A percentile compares a stretch with the other conserved stretches of the same genome.
Conservation (phyloP, 2,329 filamentous ascomycete species). For the Sporothrix curviconia region DNA sequence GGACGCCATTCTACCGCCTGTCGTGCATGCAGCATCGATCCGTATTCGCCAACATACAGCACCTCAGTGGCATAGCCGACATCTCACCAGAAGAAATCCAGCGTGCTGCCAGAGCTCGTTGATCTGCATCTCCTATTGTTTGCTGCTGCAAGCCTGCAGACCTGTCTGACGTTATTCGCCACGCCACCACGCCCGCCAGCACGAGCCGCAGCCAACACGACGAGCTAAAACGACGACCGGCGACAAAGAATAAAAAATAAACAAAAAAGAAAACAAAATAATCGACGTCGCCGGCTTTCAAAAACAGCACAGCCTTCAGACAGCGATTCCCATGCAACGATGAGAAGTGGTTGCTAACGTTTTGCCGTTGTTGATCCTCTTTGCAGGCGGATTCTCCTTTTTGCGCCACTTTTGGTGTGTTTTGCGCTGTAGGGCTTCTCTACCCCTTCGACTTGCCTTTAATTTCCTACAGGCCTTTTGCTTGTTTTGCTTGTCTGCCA, state of each 20-base stretch:
- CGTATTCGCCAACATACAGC: background rate
- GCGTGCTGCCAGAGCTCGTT: background rate
- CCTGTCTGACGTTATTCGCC: background rate
- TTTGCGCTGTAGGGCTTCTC: constrained; percentile 4
- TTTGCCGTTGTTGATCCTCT: constrained; percentile 2
- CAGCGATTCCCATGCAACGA: background rate
- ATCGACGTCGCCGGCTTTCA: background rate
- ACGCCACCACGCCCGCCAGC: background rate
- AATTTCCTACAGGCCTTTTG: constrained; percentile 11
- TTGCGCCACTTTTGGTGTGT: constrained; percentile 7
- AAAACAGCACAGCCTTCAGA: background rate
- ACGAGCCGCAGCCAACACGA: background rate
- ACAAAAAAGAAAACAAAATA: background rate
- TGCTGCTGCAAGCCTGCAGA: background rate
- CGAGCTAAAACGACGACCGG: background rate
- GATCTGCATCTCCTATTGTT: background rate
- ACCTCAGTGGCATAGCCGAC: background rate
- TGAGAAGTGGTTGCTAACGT: background rate
- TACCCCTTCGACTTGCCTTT: constrained; percentile 9
- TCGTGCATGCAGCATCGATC: constrained; percentile 5
- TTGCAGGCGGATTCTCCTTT: background rate
- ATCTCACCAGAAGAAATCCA: background rate
- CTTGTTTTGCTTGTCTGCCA: constrained; percentile 4
- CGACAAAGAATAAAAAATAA: background rate
- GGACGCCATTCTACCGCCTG: background rate